Percentiles rank a stretch among this genome's conserved stretches.
phyloP scores from a whole-genome alignment of 768 basidiomycete species.

The Boletus subcaerulescens region DNA sequence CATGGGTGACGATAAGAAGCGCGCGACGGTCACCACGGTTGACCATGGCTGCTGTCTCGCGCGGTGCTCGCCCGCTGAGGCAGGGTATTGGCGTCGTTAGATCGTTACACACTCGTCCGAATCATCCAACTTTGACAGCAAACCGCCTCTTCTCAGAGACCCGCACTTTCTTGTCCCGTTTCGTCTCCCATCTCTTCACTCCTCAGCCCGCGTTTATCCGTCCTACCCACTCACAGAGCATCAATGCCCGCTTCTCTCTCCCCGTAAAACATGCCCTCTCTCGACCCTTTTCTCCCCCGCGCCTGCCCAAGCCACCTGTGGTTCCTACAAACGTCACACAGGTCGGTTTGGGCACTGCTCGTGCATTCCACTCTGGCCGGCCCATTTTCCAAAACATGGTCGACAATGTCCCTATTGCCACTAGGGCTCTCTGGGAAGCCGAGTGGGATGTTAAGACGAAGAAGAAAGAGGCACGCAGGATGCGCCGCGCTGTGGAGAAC shows the following conservation, averaged over 20 bases:
- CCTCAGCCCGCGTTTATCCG: slow-evolving; percentile 25
- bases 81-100: slow-evolving; percentile 26
- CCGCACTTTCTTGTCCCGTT: slow-evolving; percentile 50
- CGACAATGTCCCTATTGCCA: slow-evolving; percentile 76
- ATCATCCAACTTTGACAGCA: slow-evolving; percentile 23
- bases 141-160: slow-evolving; percentile 53
- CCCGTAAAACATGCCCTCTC: slow-evolving; percentile 53
- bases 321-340: slow-evolving; percentile 54
- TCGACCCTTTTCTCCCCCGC: slow-evolving; percentile 42
- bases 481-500: slow-evolving; percentile 23
- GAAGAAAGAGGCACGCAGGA: slow-evolving; percentile 37
- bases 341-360: slow-evolving; percentile 71
- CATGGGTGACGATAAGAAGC: neutral
- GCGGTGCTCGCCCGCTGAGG: slow-evolving; percentile 25
- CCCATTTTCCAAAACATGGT: slow-evolving; percentile 79
- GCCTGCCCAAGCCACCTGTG: slow-evolving; percentile 54
- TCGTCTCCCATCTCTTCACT: slow-evolving; percentile 56
- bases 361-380: slow-evolving; percentile 71
- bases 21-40: too few species aligned
- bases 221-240: slow-evolving; percentile 29
- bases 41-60: slow-evolving; percentile 26
- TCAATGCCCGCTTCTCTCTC: slow-evolving; percentile 56
- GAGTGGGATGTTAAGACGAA: slow-evolving; percentile 62
- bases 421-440: slow-evolving; percentile 69
- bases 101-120: slow-evolving; percentile 43